A percentile compares a stretch with the other conserved stretches of the same genome.
Conservation (phyloP, 2,329 filamentous ascomycete genomes). For the Paradendryphiella salina region DNA sequence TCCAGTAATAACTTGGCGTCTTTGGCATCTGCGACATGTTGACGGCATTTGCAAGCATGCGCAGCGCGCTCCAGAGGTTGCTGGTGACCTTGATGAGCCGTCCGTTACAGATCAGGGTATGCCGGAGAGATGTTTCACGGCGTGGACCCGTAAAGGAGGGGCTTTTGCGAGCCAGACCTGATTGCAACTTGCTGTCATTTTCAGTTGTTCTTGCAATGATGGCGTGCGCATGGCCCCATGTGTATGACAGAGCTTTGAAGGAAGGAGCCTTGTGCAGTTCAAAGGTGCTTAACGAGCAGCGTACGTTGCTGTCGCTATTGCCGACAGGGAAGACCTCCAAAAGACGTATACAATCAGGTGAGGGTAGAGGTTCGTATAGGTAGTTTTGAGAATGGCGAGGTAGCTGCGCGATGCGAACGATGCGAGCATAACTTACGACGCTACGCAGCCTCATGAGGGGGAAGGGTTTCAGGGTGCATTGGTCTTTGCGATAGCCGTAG, state of each 20-base stretch:
- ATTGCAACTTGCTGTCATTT: background rate
- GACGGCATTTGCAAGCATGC: conserved; percentile 23
- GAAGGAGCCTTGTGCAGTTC: too few species aligned
- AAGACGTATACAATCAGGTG: conserved; percentile 26
- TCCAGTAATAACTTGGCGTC: conserved; percentile 31
- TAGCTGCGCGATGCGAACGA: conserved; percentile 14
- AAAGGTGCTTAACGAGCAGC: too few species aligned
- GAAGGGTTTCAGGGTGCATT: background rate
- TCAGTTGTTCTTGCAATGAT: conserved; percentile 2
- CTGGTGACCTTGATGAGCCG: conserved; percentile 6
- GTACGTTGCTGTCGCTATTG: too few species aligned
- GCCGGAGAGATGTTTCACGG: conserved; percentile 4
- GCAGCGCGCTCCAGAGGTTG: conserved; percentile 31
- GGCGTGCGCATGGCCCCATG: conserved; percentile 24
- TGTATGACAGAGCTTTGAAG: background rate
- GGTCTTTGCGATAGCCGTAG: background rate
- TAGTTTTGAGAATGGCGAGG: conserved; percentile 22
- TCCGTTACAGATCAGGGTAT: conserved; percentile 27
- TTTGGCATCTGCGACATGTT: conserved; percentile 6
- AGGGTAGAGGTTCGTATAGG: conserved; percentile 25
- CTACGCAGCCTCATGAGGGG: conserved; percentile 25
- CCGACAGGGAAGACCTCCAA: conserved; percentile 27
- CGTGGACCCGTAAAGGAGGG: background rate
- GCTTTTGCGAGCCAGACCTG: background rate
- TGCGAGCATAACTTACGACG: conserved; percentile 19